Percentiles rank a stretch among this genome's conserved stretches.
Conservation (phyloP, 2,329 filamentous ascomycete genomes). For the Botryosphaeria dothidea region DNA sequence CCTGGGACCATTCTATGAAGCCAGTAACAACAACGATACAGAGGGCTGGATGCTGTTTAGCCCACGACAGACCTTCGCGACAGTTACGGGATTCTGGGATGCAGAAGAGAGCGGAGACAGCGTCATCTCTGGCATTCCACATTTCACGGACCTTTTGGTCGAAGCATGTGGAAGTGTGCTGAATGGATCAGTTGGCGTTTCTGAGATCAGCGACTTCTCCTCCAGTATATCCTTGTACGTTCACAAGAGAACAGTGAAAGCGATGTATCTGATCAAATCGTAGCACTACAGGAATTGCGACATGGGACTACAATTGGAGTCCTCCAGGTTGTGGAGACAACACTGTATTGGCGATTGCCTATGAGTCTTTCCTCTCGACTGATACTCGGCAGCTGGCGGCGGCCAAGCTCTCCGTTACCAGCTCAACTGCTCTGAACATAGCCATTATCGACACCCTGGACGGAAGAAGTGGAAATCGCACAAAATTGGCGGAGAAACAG, state of each 20-base stretch:
- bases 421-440: slow-evolving; percentile 54
- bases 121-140: slow-evolving; percentile 70
- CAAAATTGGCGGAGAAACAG: slow-evolving; percentile 59
- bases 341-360: slow-evolving; percentile 63
- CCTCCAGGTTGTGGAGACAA: slow-evolving; percentile 54
- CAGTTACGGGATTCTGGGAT: slow-evolving; percentile 68
- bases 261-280: slow-evolving; percentile 34
- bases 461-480: slow-evolving; percentile 67
- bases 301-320: slow-evolving; percentile 68
- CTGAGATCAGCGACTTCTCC: slow-evolving; percentile 61
- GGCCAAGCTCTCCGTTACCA: slow-evolving; percentile 60
- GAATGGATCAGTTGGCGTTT: slow-evolving; percentile 60
- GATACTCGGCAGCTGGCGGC: slow-evolving; percentile 57
- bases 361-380: slow-evolving; percentile 63
- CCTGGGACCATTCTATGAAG: slow-evolving; percentile 63
- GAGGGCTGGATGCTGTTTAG: slow-evolving; percentile 68
- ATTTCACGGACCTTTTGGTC: slow-evolving; percentile 58
- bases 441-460: slow-evolving; percentile 68
- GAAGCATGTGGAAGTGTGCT: slow-evolving; percentile 57
- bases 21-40: slow-evolving; percentile 52
- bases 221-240: slow-evolving; percentile 51
- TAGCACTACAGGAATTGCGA: slow-evolving; percentile 62
- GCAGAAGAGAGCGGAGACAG: slow-evolving; percentile 66
- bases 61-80: slow-evolving; percentile 65
- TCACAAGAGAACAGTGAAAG: background rate